Conservation (phyloP, 2,329 filamentous ascomycete genomes). For the Ophiostoma angusticollis region DNA sequence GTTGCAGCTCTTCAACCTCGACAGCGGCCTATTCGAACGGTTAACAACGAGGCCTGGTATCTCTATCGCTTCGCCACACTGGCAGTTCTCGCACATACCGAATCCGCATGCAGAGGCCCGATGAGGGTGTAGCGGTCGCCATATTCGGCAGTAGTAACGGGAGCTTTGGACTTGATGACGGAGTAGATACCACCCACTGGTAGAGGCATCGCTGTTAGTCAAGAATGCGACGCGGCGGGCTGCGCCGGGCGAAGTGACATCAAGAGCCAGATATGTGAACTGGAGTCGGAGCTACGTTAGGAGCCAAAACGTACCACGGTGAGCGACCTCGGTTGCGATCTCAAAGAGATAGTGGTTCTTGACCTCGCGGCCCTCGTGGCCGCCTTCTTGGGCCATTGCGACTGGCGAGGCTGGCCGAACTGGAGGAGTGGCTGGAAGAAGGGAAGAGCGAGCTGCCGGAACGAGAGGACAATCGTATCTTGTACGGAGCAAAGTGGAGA, state of each 20-base stretch:
- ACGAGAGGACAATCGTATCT: too few species aligned
- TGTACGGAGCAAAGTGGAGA: not conserved
- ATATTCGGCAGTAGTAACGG: constrained; percentile 96
- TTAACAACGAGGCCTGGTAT: not conserved
- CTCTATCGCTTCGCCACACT: too few species aligned
- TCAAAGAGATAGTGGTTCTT: constrained; percentile 96
- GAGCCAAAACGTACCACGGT: constrained; percentile 56
- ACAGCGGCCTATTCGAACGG: constrained; percentile 62
- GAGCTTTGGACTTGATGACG: constrained; percentile 96
- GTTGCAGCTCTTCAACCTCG: constrained; percentile 87
- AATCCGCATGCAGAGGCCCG: constrained; percentile 82
- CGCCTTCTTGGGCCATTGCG: constrained; percentile 25
- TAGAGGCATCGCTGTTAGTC: not conserved
- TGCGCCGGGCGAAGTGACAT: not conserved
- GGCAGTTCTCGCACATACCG: constrained; percentile 36
- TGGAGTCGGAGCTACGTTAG: not conserved
- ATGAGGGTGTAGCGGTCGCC: constrained; percentile 92
- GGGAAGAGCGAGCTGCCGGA: not conserved
- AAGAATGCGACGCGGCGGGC: not conserved
- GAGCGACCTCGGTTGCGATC: constrained; percentile 91
- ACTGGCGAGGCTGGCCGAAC: constrained; percentile 5
- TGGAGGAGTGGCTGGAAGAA: not conserved
- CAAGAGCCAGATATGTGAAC: constrained; percentile 15
- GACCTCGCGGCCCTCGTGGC: constrained; percentile 52
- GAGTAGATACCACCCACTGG: constrained; percentile 97